Evolutionary conservation across 495 filamentous ascomycete species (phyloP).

Genomic region (Cercophora newfieldiana): DNA sequence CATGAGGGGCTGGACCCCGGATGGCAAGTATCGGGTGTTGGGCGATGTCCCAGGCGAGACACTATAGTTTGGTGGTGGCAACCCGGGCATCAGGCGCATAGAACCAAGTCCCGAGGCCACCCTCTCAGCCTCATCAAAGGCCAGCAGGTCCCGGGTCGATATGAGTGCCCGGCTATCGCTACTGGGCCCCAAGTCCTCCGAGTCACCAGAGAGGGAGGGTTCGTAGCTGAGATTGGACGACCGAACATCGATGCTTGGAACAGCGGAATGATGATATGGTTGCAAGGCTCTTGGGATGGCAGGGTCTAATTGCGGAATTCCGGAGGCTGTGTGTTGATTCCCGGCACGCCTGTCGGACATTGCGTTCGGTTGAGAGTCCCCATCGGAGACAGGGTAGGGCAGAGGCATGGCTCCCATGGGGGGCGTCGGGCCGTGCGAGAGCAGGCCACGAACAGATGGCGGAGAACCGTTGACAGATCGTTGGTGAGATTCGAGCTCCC

Average conservation of each 20-base stretch:
- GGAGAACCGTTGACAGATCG: conserved; percentile 35
- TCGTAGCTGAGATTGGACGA: conserved; percentile 38
- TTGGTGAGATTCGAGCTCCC: conserved; percentile 48
- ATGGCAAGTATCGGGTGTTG: conserved; percentile 23
- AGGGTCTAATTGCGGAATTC: conserved; percentile 9
- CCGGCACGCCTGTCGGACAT: not conserved
- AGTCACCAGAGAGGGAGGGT: conserved; percentile 33
- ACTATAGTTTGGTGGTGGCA: conserved; percentile 25
- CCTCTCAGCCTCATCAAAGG: conserved; percentile 36
- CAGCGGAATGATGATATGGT: conserved; percentile 17
- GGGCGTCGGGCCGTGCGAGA: conserved; percentile 27
- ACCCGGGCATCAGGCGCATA: conserved; percentile 30
- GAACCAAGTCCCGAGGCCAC: conserved; percentile 33
- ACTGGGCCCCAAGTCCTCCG: conserved; percentile 28
- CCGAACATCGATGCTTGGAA: conserved; percentile 23
- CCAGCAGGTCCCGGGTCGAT: conserved; percentile 47
- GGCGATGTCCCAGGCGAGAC: conserved; percentile 38
- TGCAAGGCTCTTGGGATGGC: conserved; percentile 19
- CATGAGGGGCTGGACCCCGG: conserved; percentile 22
- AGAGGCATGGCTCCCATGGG: not conserved
- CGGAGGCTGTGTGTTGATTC: not conserved
- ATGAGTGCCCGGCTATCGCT: conserved; percentile 36
- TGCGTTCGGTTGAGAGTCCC: conserved; percentile 26
- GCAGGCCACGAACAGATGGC: conserved; percentile 43
- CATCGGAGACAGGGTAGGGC: conserved; percentile 26